Base-by-base conservation (phyloP, 192 early-diverging fungal genomes). In the Mortierella antarctica region DNA sequence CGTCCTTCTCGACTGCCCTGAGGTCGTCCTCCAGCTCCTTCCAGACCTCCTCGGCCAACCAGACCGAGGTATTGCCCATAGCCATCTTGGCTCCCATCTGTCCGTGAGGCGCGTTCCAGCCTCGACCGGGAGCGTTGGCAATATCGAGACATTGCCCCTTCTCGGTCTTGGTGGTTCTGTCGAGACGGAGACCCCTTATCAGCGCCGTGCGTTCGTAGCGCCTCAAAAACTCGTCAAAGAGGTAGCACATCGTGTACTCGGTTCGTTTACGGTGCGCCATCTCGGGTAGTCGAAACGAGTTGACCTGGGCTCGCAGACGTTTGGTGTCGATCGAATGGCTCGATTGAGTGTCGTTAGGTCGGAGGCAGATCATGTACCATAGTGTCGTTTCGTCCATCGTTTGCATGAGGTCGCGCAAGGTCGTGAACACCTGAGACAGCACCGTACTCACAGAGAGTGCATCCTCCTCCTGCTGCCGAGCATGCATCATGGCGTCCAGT, bases 301-400 rank as follows among this genome's bases (percentile, higher is more conserved):
- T 81, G 7, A 97, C 77, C 79, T 97, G 95, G 11, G 87, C 71
- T 46, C 83, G 86, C 51, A 98, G 86, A 47, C 86, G 86, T 62
- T 85, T 87, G 10, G 65, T 59, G 73, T 96, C 94, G 62, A 90
- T 86, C 5, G 57, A 48, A 60, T 87, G 84, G 6, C 77, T 82
- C 9, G 79, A 62, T 18, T 87, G 86, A 10, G 71, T 41, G 70
- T 90, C 89, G 63, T 93, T 91, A 7, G 95, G 90, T 40, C 90
- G 82, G 18, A 97, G 83, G 84, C 97, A 97, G 64, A 94, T 84
- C 9, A 98, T 86, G 45, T 92, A 86, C 94, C 96, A 99, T 7
- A 91, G 81, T 48, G 88, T 87, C 44, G 96, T 96, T 57, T 92
- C 88, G 20, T 86, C 75, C 56, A 96, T 88, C 1, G 97, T 93